phyloP scores from a whole-genome alignment of 176 grass and related monocot species.

The Bothriochloa decipiens region DNA sequence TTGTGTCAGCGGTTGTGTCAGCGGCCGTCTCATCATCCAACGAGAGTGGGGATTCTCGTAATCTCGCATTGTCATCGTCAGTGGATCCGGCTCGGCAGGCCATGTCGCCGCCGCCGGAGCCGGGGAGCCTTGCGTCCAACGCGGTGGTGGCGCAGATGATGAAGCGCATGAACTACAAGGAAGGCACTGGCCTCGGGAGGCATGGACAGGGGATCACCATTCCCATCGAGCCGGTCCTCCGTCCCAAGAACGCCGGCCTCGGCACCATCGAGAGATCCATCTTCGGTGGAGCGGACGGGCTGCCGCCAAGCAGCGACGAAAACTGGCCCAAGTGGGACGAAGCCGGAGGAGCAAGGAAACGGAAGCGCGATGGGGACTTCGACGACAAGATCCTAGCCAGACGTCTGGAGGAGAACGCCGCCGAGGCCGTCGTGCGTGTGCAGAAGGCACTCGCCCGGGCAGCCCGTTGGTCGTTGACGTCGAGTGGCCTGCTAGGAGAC shows the following conservation, averaged over 20 bases:
- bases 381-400: conserved; percentile 15
- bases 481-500: conserved; percentile 36
- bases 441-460: conserved; percentile 37
- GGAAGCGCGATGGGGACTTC: neutral
- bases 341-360: conserved; percentile 21
- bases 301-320: neutral
- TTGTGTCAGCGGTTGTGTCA: conserved; percentile 42
- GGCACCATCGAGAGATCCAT: conserved; percentile 45
- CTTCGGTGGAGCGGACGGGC: neutral
- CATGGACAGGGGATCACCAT: conserved; percentile 66
- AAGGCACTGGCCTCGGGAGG: conserved; percentile 68
- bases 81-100: neutral
- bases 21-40: neutral
- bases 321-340: conserved; percentile 52
- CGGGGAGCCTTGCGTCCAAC: conserved; percentile 39
- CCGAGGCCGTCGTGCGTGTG: conserved; percentile 49
- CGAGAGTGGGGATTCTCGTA: neutral
- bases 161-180: conserved; percentile 68
- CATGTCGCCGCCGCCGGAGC: neutral
- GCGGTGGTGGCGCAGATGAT: conserved; percentile 46
- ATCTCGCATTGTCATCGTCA: no score
- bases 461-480: conserved; percentile 17
- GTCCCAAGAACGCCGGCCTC: conserved; percentile 53
- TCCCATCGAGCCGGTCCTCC: conserved; percentile 37
- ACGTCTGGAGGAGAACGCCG: conserved; percentile 47